Evolutionary conservation across 441 rosid species (phyloP).

Genomic region (Lagerstroemia fauriei): DNA sequence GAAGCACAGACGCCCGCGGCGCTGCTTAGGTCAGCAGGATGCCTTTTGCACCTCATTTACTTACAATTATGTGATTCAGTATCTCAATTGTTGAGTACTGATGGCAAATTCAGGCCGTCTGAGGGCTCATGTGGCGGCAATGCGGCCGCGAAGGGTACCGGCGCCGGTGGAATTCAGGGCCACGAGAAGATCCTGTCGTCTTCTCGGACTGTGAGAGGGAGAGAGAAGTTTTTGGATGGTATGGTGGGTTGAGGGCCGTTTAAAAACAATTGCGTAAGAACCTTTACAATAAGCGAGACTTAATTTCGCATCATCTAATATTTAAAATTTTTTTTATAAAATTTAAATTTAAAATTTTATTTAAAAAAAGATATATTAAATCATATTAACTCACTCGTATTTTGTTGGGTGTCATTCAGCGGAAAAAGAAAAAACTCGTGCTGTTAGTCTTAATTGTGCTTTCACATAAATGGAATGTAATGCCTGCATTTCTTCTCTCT

Average conservation of each 20-base stretch:
- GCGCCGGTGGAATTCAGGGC: background rate
- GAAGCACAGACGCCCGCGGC: conserved; percentile 23
- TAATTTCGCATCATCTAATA: background rate
- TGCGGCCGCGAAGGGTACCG: background rate
- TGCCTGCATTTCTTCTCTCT: too few species aligned
- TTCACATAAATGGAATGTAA: too few species aligned
- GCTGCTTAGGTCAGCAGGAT: conserved; percentile 10
- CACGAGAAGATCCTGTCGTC: background rate
- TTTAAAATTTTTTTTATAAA: too few species aligned
- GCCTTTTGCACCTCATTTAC: conserved; percentile 3
- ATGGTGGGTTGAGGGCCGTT: background rate
- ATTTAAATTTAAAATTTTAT: too few species aligned
- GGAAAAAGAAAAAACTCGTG: too few species aligned
- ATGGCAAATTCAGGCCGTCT: background rate
- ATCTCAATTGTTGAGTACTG: background rate
- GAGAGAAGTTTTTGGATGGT: background rate
- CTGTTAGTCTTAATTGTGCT: too few species aligned
- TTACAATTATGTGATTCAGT: background rate
- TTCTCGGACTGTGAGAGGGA: background rate
- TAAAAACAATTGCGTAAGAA: background rate
- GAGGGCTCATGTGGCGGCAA: background rate
- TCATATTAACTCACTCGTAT: too few species aligned
- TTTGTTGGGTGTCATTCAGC: too few species aligned
- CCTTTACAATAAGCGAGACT: background rate
- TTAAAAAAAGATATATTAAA: too few species aligned